These are phyloP conservation scores for Anthracocystis panici-leucophaei DNA, from an alignment of 1,284 basidiomycete species.

Conservation along the genomic window DNA sequence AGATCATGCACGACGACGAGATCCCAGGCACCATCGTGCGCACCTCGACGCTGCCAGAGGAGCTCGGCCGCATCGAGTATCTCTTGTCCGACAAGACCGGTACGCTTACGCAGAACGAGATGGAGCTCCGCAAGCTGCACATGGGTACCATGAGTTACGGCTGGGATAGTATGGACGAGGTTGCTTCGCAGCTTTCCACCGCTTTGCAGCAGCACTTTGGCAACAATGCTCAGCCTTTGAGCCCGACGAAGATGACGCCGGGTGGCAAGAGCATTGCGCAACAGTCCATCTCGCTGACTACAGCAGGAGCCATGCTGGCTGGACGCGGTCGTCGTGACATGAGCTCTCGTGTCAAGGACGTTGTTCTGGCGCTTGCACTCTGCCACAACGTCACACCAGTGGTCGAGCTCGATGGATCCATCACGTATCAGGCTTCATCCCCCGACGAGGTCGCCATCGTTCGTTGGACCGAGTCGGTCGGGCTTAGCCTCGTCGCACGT, in stretches of 20 bases:
- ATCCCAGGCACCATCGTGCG: conserved; percentile 96
- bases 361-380: conserved; percentile 89
- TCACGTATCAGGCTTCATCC: conserved; percentile 97
- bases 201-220: conserved; percentile 75
- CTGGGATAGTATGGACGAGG: conserved; percentile 97
- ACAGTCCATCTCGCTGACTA: conserved; percentile 36
- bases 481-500: conserved; percentile 85
- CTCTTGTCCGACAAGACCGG: conserved; percentile 97
- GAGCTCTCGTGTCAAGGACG: conserved; percentile 92
- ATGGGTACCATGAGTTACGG: conserved; percentile 99
- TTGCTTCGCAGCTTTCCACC: conserved; percentile 84
- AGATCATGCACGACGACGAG: conserved; percentile 92
- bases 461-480: conserved; percentile 95
- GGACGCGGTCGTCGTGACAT: conserved; percentile 90
- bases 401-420: conserved; percentile 88
- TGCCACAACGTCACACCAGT: conserved; percentile 99
- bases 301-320: conserved; percentile 82
- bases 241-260: conserved; percentile 28
- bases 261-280: conserved; percentile 10
- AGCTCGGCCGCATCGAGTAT: conserved; percentile 95
- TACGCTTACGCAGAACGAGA: conserved; percentile 97
- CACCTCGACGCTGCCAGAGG: conserved; percentile 95
- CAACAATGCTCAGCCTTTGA: conserved; percentile 21
- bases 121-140: conserved; percentile 98
- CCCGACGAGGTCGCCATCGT: conserved; percentile 99